These are phyloP conservation scores for Aspergillus heteromorphus DNA, from an alignment of 495 filamentous ascomycete species.

Conservation along the genomic window DNA sequence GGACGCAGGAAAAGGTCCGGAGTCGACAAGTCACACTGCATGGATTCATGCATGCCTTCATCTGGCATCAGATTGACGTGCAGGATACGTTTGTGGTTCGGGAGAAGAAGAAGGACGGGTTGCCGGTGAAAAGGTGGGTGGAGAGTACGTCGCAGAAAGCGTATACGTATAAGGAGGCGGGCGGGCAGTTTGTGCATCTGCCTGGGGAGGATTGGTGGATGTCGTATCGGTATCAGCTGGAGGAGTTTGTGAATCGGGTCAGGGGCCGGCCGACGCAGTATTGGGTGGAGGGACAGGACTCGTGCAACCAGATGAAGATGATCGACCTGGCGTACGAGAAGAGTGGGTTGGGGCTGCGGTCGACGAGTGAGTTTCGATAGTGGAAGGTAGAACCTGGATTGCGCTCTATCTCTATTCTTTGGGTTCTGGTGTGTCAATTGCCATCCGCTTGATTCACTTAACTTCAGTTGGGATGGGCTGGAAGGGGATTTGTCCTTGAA, in stretches of 20 bases:
- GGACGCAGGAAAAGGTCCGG: constrained; percentile 24
- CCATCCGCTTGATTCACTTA: no score
- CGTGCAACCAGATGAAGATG: constrained; percentile 44
- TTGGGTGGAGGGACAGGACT: constrained; percentile 46
- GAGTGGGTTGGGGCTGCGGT: neutral
- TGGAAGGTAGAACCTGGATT: no score
- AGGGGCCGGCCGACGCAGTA: constrained; percentile 30
- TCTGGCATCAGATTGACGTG: constrained; percentile 43
- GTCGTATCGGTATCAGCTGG: constrained; percentile 48
- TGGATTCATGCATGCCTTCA: constrained; percentile 23
- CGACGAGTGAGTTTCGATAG: no score
- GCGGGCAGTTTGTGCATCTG: constrained; percentile 23
- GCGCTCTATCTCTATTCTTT: no score
- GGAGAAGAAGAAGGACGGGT: constrained; percentile 16
- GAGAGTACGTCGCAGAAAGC: constrained; percentile 33
- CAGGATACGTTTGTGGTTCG: constrained; percentile 34
- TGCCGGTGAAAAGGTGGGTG: constrained; percentile 32
- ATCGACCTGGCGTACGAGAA: constrained; percentile 46
- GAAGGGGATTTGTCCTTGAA: no score
- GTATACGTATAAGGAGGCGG: constrained; percentile 35
- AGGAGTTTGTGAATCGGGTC: constrained; percentile 50
- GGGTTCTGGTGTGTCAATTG: no score
- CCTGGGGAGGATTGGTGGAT: constrained; percentile 44
- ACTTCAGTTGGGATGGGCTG: no score
- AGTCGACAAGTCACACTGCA: constrained; percentile 18